Evolutionary conservation across 495 filamentous ascomycete genomes (phyloP).

Genomic region (Aspergillus avenaceus): DNA sequence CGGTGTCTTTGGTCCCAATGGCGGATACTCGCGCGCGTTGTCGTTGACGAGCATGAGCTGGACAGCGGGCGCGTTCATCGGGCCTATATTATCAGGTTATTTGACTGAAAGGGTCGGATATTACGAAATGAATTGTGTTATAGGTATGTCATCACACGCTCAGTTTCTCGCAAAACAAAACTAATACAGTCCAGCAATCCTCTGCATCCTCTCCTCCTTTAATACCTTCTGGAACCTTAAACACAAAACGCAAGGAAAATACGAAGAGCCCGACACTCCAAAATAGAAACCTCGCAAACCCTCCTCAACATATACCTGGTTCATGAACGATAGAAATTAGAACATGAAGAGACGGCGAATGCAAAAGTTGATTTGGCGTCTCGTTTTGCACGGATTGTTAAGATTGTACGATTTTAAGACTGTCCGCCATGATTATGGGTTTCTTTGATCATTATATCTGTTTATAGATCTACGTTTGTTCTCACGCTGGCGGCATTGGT

Average conservation of each 20-base stretch:
- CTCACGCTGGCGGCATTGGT: no score
- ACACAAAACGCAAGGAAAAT: neutral
- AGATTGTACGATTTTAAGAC: no score
- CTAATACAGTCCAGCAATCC: constrained; percentile 3
- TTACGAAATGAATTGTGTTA: constrained; percentile 20
- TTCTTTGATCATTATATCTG: no score
- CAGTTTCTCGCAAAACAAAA: no score
- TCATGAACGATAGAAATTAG: no score
- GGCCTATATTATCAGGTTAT: constrained; percentile 29
- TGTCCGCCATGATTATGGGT: no score
- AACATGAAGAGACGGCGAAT: no score
- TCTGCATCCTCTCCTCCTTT: constrained; percentile 5
- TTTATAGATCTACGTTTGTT: no score
- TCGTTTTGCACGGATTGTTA: no score
- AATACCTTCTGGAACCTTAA: constrained; percentile 4
- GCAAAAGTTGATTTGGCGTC: no score
- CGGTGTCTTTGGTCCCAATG: constrained; percentile 21
- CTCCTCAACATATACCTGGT: neutral
- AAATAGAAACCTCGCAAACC: no score
- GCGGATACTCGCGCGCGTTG: constrained; percentile 27
- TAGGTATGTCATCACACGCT: no score
- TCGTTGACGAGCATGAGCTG: constrained; percentile 26
- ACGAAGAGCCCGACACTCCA: neutral
- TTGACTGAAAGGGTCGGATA: constrained; percentile 27
- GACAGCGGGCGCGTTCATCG: constrained; percentile 24